Percentiles rank a stretch among this genome's conserved stretches.
Evolutionary conservation across 1,284 basidiomycete species (phyloP).

Genomic region (Golubevia sp.): DNA sequence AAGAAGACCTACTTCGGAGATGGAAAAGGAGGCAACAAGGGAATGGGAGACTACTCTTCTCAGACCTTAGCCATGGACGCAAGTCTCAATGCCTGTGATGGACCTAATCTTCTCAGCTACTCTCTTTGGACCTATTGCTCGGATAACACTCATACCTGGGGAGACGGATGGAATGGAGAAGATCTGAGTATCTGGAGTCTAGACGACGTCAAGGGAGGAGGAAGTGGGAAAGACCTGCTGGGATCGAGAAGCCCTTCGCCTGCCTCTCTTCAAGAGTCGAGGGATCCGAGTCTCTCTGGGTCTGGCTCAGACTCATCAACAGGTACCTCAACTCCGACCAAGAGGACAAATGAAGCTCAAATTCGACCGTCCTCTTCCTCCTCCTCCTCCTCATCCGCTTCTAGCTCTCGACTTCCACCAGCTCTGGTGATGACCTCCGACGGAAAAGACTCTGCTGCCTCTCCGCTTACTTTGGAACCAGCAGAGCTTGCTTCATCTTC

Average conservation of each 20-base stretch:
- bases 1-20: slow-evolving; percentile 72
- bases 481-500: too few species aligned
- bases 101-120: slow-evolving; percentile 78
- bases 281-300: too few species aligned
- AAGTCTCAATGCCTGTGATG: slow-evolving; percentile 85
- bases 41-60: slow-evolving; percentile 72
- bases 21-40: slow-evolving; percentile 33
- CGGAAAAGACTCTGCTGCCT: background rate
- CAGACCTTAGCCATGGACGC: slow-evolving; percentile 90
- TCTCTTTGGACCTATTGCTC: slow-evolving; percentile 91
- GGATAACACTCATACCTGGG: slow-evolving; percentile 77
- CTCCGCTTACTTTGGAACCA: too few species aligned
- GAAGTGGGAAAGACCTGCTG: too few species aligned
- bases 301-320: too few species aligned
- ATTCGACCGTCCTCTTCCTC: background rate
- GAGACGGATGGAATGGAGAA: slow-evolving; percentile 95
- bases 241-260: too few species aligned
- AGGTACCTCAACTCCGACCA: too few species aligned
- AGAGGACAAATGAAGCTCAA: background rate
- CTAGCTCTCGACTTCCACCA: background rate
- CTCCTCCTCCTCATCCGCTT: background rate
- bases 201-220: slow-evolving; percentile 69
- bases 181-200: slow-evolving; percentile 83
- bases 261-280: too few species aligned
- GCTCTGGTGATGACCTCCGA: background rate